phyloP scores from a whole-genome alignment of 345 rosid genomes.

The Aquilaria yunnanensis region DNA sequence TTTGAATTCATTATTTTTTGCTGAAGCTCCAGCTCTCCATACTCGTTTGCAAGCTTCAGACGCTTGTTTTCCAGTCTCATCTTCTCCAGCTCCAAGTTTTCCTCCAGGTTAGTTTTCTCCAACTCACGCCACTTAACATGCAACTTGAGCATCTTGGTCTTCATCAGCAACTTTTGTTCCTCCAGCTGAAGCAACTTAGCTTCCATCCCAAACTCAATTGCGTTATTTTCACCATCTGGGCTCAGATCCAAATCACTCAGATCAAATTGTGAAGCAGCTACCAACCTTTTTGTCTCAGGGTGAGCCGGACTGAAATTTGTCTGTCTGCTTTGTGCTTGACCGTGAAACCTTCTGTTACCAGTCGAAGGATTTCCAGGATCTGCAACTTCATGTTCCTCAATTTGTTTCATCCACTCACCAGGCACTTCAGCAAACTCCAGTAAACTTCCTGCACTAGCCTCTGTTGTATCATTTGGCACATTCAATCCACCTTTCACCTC shows the following conservation, averaged over 20 bases:
- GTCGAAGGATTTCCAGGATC: neutral
- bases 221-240: neutral
- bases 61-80: conserved; percentile 23
- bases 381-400: neutral
- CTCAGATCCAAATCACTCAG: neutral
- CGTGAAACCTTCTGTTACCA: neutral
- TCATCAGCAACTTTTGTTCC: conserved; percentile 15
- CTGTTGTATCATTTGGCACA: neutral
- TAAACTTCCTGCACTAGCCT: neutral
- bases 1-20: conserved; percentile 13
- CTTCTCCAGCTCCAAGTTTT: conserved; percentile 19
- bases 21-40: conserved; percentile 8
- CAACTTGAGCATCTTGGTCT: conserved; percentile 11
- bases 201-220: conserved; percentile 8
- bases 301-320: neutral
- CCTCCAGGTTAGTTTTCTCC: conserved; percentile 13
- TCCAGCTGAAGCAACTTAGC: conserved; percentile 1
- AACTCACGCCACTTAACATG: conserved; percentile 15
- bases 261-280: neutral
- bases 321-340: neutral
- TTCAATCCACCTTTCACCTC: neutral
- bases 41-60: conserved; percentile 20
- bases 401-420: conserved; percentile 1
- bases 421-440: neutral
- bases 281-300: too few relatives aligned